These are phyloP conservation scores for Alternaria arborescens DNA, from an alignment of 2,329 filamentous ascomycete species.

Conservation along the genomic window DNA sequence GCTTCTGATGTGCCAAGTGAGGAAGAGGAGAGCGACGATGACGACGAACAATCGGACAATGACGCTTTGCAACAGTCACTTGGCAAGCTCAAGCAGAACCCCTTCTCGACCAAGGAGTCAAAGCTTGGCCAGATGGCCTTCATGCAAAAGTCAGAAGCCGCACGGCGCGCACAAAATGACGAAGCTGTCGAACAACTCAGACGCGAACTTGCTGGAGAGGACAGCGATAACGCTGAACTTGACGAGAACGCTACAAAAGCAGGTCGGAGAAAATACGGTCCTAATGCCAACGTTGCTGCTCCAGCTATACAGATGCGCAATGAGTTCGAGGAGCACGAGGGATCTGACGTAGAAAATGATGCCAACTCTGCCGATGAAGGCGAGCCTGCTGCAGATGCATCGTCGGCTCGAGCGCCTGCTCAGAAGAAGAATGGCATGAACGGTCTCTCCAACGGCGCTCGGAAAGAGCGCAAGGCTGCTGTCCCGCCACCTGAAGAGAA, in stretches of 20 bases:
- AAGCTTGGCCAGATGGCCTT: slow-evolving; percentile 88
- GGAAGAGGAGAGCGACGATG: slow-evolving; percentile 62
- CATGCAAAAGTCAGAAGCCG: slow-evolving; percentile 88
- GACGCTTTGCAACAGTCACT: slow-evolving; percentile 47
- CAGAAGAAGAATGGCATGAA: slow-evolving; percentile 20
- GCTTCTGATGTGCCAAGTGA: slow-evolving; percentile 60
- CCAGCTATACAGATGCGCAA: slow-evolving; percentile 50
- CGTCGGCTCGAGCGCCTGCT: slow-evolving; percentile 14
- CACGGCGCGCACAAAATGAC: slow-evolving; percentile 81
- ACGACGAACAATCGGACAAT: slow-evolving; percentile 67
- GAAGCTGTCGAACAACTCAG: slow-evolving; percentile 68
- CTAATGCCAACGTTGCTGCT: slow-evolving; percentile 48
- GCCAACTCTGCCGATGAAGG: slow-evolving; percentile 28
- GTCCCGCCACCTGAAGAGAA: slow-evolving; percentile 13
- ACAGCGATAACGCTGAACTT: slow-evolving; percentile 61
- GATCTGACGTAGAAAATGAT: slow-evolving; percentile 56
- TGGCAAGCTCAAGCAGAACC: slow-evolving; percentile 54
- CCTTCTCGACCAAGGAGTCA: slow-evolving; percentile 66
- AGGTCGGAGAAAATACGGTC: slow-evolving; percentile 76
- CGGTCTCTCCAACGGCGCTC: slow-evolving; percentile 24
- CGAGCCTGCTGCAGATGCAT: slow-evolving; percentile 22
- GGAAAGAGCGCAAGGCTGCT: slow-evolving; percentile 17
- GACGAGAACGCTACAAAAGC: slow-evolving; percentile 65
- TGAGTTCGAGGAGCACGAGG: slow-evolving; percentile 69
- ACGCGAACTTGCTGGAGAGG: slow-evolving; percentile 71